These are phyloP conservation scores for Scedosporium minutisporum DNA, from an alignment of 2,329 filamentous ascomycete genomes.

Conservation along the genomic window DNA sequence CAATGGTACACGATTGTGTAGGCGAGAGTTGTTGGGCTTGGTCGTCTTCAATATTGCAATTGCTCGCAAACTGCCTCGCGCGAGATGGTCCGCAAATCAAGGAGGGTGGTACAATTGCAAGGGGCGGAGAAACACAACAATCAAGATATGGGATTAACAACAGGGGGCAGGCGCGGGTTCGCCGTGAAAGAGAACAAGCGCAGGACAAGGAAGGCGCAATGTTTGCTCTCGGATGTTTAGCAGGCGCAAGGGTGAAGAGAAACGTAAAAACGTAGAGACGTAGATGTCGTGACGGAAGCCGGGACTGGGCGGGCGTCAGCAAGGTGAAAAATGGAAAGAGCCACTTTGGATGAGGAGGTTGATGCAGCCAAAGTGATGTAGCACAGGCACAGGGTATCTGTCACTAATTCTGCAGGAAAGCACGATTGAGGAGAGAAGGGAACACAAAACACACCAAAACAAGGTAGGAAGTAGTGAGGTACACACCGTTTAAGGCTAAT, in stretches of 20 bases:
- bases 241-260: neutral
- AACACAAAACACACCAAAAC: neutral
- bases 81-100: no score
- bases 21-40: no score
- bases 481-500: conserved; percentile 1
- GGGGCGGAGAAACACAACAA: no score
- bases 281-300: neutral
- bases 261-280: neutral
- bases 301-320: neutral
- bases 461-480: neutral
- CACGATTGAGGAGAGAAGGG: neutral
- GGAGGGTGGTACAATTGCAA: no score
- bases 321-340: neutral
- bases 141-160: no score
- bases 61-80: no score
- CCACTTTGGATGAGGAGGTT: neutral
- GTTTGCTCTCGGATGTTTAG: neutral
- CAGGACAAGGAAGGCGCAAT: neutral
- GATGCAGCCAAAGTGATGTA: neutral
- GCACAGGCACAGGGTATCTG: neutral
- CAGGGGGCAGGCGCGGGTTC: no score
- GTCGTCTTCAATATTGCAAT: no score
- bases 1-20: no score
- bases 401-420: neutral
- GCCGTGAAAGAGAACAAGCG: no score